Evolutionary conservation across 768 basidiomycete genomes (phyloP).

Genomic region (Daedaleopsis sinensis): DNA sequence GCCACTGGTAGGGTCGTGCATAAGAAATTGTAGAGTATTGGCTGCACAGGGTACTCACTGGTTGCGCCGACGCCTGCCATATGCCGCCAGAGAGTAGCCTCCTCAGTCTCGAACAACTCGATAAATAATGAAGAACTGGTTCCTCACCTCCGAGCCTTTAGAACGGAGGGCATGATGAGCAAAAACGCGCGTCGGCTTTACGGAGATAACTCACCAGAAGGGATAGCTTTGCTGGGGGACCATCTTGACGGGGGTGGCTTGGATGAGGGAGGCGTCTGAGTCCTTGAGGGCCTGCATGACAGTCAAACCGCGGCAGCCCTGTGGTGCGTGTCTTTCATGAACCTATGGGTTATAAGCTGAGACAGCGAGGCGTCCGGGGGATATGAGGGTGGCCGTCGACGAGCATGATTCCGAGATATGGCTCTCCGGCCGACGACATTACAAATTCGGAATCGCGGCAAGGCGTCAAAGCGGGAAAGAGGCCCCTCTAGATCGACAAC

Average conservation of each 20-base stretch:
- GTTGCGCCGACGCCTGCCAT: slow-evolving; percentile 38
- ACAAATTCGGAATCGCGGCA: slow-evolving; percentile 16
- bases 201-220: slow-evolving; percentile 30
- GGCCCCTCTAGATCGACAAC: slow-evolving; percentile 6
- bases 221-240: slow-evolving; percentile 28
- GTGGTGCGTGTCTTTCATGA: slow-evolving; percentile 20
- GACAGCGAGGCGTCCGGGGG: not conserved
- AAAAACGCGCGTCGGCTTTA: not conserved
- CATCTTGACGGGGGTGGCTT: not conserved
- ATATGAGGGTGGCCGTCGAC: slow-evolving; percentile 3
- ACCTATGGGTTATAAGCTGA: slow-evolving; percentile 4
- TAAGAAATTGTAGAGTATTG: not conserved
- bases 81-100: not conserved
- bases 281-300: slow-evolving; percentile 5
- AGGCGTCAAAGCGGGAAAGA: slow-evolving; percentile 5
- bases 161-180: not conserved
- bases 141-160: slow-evolving; percentile 39
- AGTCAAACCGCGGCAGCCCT: slow-evolving; percentile 15
- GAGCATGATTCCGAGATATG: slow-evolving; percentile 1
- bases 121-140: not conserved
- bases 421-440: not conserved
- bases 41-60: slow-evolving; percentile 26
- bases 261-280: not conserved
- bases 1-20: slow-evolving; percentile 56
- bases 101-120: not conserved